Percentiles rank a stretch among this genome's conserved stretches.
Conservation (phyloP, 345 rosid species). For the Euphorbia peplus region DNA sequence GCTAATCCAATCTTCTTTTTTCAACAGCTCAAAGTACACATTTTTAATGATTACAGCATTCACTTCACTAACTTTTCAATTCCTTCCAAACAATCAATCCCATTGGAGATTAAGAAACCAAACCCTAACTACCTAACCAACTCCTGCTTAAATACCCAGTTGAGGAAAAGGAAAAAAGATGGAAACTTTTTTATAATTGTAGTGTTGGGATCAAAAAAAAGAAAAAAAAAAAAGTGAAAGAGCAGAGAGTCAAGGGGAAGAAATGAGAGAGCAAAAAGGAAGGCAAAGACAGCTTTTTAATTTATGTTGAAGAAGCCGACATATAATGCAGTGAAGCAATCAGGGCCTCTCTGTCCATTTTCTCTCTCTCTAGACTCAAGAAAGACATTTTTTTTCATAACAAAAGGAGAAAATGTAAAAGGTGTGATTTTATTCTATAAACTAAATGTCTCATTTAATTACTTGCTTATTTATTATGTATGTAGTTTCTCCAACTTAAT, state of each 20-base stretch:
- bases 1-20: slow-evolving; percentile 18
- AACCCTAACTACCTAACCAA: slow-evolving; percentile 11
- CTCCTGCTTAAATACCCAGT: slow-evolving; percentile 8
- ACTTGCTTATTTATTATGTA: too few relatives aligned
- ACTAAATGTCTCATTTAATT: too few relatives aligned
- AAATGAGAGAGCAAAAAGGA: slow-evolving; percentile 55
- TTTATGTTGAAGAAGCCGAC: slow-evolving; percentile 71
- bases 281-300: slow-evolving; percentile 39
- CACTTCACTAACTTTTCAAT: slow-evolving; percentile 5
- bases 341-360: slow-evolving; percentile 13
- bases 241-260: slow-evolving; percentile 69
- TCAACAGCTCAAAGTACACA: slow-evolving; percentile 16
- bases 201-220: slow-evolving; percentile 32
- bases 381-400: neutral
- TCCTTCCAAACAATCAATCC: neutral
- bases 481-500: neutral
- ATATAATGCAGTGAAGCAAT: slow-evolving; percentile 44
- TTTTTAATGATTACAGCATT: slow-evolving; percentile 22
- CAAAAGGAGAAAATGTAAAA: neutral
- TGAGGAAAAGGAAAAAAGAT: neutral
- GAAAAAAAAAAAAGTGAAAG: slow-evolving; percentile 33
- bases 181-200: neutral
- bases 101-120: slow-evolving; percentile 15
- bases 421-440: neutral
- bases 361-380: neutral